phyloP scores from a whole-genome alignment of 305 asterid species.

The Fraxinus dipetala region DNA sequence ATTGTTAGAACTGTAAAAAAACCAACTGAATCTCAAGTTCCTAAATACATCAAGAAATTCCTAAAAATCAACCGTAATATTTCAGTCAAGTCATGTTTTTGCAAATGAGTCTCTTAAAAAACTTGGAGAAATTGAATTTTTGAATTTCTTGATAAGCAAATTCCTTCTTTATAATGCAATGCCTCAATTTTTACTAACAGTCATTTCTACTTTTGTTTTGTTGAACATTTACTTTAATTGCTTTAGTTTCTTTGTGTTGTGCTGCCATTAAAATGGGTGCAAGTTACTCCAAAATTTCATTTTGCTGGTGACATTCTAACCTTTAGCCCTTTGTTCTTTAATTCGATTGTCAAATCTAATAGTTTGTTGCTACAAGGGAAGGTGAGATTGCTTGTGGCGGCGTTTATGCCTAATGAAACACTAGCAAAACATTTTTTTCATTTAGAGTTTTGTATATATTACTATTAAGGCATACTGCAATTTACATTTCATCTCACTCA shows the following conservation, averaged over 20 bases:
- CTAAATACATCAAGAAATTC: too few species aligned
- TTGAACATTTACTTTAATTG: neutral
- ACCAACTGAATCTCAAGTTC: too few species aligned
- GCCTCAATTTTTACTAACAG: too few species aligned
- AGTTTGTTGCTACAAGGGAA: constrained; percentile 24
- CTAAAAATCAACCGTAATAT: too few species aligned
- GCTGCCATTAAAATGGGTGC: constrained; percentile 47
- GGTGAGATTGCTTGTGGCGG: constrained; percentile 40
- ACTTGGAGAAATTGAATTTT: too few species aligned
- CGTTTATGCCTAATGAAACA: constrained; percentile 67
- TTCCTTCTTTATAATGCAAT: too few species aligned
- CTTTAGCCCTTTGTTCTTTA: constrained; percentile 49
- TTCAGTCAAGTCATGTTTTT: too few species aligned
- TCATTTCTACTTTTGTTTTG: too few species aligned
- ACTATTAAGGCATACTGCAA: neutral
- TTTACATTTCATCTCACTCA: neutral
- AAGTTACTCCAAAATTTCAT: constrained; percentile 53
- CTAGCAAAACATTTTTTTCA: constrained; percentile 70
- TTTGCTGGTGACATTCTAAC: constrained; percentile 61
- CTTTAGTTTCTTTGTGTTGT: neutral
- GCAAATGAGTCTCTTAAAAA: too few species aligned
- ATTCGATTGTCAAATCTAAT: constrained; percentile 29
- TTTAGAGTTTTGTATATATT: constrained; percentile 39
- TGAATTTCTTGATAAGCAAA: too few species aligned
- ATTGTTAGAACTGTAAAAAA: too few species aligned